A percentile compares a stretch with the other conserved stretches of the same genome.
These are phyloP conservation scores for Cladosporium sp. DNA, from an alignment of 2,329 filamentous ascomycete species.

Conservation along the genomic window DNA sequence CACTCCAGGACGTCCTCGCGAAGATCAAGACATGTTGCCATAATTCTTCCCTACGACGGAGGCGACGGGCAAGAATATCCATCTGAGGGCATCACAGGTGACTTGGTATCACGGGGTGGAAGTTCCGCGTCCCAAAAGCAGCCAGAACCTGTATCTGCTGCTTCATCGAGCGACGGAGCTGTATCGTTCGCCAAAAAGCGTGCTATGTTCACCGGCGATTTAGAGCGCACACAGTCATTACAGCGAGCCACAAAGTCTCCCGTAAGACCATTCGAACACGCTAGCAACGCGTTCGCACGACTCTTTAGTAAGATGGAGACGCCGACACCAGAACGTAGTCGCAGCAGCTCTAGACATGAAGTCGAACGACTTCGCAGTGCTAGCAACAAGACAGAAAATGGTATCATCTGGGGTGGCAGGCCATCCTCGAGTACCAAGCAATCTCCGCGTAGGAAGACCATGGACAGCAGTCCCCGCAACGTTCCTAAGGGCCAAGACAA, in stretches of 20 bases:
- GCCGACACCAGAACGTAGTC: conserved; percentile 1
- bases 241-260: conserved; percentile 30
- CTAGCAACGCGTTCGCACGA: conserved; percentile 35
- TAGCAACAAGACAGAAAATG: conserved; percentile 7
- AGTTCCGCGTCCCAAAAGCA: neutral
- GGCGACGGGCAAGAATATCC: conserved; percentile 12
- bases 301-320: conserved; percentile 31
- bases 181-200: conserved; percentile 24
- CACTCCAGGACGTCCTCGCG: neutral
- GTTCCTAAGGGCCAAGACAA: neutral
- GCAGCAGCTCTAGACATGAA: conserved; percentile 5
- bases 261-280: conserved; percentile 36
- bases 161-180: neutral
- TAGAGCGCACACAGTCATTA: conserved; percentile 26
- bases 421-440: neutral
- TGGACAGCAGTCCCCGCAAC: neutral
- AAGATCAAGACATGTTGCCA: conserved; percentile 17
- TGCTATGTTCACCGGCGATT: conserved; percentile 26
- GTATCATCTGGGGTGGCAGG: conserved; percentile 15
- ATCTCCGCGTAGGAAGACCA: neutral
- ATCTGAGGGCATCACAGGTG: conserved; percentile 2
- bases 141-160: neutral
- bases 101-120: neutral
- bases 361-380: conserved; percentile 11
- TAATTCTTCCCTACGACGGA: conserved; percentile 15